These are phyloP conservation scores for Ormosia semicastrata DNA, from an alignment of 306 rosid species.

Conservation along the genomic window DNA sequence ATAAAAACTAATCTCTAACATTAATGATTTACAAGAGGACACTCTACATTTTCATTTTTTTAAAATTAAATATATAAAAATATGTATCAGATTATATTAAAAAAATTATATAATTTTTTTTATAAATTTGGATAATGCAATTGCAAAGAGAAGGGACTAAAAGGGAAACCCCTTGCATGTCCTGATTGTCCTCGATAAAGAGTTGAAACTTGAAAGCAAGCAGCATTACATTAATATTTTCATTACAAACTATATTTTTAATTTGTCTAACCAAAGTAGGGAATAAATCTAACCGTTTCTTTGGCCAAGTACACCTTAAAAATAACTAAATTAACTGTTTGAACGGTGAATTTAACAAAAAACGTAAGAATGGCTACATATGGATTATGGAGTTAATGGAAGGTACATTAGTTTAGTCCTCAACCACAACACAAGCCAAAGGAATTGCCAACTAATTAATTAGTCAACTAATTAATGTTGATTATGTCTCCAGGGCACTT, in stretches of 20 bases:
- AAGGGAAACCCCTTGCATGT: no score
- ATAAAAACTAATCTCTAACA: not conserved
- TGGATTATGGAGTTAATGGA: conserved; percentile 6
- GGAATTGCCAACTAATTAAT: conserved; percentile 11
- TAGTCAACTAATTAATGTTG: not conserved
- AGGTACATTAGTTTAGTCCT: not conserved
- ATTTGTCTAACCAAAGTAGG: not conserved
- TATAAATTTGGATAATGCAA: no score
- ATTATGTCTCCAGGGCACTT: conserved; percentile 1
- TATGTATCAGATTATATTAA: no score
- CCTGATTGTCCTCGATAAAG: no score
- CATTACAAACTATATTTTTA: no score
- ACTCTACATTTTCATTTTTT: not conserved
- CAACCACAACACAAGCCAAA: not conserved
- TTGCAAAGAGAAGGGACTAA: no score
- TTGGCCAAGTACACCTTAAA: not conserved
- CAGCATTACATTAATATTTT: no score
- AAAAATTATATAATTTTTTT: no score
- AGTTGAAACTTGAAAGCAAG: no score
- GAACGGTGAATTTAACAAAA: not conserved
- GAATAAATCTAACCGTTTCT: not conserved
- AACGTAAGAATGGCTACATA: not conserved
- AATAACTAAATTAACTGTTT: conserved; percentile 34
- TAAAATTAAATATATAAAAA: no score
- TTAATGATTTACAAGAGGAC: not conserved